These are phyloP conservation scores for Globisporangium orthogonon DNA, from an alignment of 352 stramenopile species.

Conservation along the genomic window DNA sequence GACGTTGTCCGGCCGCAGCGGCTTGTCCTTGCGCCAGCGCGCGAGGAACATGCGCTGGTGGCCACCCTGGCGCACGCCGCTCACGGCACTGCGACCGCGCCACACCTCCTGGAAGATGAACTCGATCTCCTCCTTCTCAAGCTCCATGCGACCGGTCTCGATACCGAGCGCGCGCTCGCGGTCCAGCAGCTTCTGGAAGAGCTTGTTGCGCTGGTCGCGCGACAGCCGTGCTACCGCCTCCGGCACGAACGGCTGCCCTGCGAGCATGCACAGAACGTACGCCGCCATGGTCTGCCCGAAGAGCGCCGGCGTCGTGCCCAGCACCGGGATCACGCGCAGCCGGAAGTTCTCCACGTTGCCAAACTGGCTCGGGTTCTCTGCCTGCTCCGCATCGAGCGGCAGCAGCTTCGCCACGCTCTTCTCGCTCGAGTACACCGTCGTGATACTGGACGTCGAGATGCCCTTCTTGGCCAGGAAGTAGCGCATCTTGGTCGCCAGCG, in stretches of 20 bases:
- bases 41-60: conserved; percentile 75
- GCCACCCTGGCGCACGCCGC: conserved; percentile 57
- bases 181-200: conserved; percentile 78
- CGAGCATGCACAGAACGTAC: conserved; percentile 92
- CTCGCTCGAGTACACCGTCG: conserved; percentile 93
- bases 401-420: conserved; percentile 95
- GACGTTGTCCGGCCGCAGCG: conserved; percentile 76
- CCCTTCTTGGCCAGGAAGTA: conserved; percentile 90
- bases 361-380: conserved; percentile 87
- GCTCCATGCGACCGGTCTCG: conserved; percentile 46
- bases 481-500: conserved; percentile 93
- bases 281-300: conserved; percentile 97
- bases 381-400: conserved; percentile 91
- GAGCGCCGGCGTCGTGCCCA: conserved; percentile 93
- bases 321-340: conserved; percentile 93
- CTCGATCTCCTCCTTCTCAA: conserved; percentile 85
- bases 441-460: conserved; percentile 62
- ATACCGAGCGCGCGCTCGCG: conserved; percentile 63
- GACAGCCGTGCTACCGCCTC: conserved; percentile 64
- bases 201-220: conserved; percentile 82
- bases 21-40: conserved; percentile 71
- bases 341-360: conserved; percentile 96
- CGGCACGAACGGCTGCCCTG: conserved; percentile 83
- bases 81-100: conserved; percentile 70
- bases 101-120: conserved; percentile 87